These are phyloP conservation scores for Monosporozyma unispora DNA, from an alignment of 805 yeast genomes.

Conservation along the genomic window DNA sequence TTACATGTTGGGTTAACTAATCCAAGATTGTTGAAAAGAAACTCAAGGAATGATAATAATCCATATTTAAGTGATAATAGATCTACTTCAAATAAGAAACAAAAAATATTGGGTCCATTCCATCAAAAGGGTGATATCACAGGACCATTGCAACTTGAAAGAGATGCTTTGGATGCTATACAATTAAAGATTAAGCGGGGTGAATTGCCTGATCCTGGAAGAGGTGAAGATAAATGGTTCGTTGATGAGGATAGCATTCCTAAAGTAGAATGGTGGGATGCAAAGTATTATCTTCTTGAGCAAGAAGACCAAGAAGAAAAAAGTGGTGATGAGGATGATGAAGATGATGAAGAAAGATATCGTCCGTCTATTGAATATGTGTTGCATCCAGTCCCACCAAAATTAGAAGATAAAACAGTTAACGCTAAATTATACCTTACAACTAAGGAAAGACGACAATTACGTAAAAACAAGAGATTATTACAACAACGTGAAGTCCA, in stretches of 20 bases:
- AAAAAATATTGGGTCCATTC: not conserved
- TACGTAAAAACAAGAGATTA: conserved; percentile 62
- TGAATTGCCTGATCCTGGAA: conserved; percentile 43
- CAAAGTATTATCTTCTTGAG: conserved; percentile 16
- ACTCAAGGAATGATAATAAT: conserved; percentile 12
- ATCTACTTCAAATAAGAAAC: not conserved
- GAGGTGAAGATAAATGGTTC: too few relatives aligned
- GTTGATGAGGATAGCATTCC: conserved; percentile 64
- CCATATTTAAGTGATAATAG: conserved; percentile 22
- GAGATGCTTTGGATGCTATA: conserved; percentile 1
- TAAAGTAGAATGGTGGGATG: conserved; percentile 83
- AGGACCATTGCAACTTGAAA: conserved; percentile 28
- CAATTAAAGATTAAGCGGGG: conserved; percentile 32
- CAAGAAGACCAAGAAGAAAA: conserved; percentile 5
- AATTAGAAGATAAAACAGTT: conserved; percentile 41
- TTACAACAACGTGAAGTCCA: conserved; percentile 58
- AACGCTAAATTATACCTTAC: conserved; percentile 53
- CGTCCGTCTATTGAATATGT: conserved; percentile 57
- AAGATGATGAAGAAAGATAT: conserved; percentile 10
- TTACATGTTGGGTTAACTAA: conserved; percentile 18
- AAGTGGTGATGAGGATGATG: conserved; percentile 17
- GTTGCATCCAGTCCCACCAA: conserved; percentile 70
- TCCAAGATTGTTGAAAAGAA: not conserved
- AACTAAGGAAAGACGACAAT: conserved; percentile 63
- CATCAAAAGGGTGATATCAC: not conserved